Evolutionary conservation across 345 rosid species (phyloP), one percentile per base, ranked within the genome.

Genomic region (Erysimum cheiranthoides): DNA sequence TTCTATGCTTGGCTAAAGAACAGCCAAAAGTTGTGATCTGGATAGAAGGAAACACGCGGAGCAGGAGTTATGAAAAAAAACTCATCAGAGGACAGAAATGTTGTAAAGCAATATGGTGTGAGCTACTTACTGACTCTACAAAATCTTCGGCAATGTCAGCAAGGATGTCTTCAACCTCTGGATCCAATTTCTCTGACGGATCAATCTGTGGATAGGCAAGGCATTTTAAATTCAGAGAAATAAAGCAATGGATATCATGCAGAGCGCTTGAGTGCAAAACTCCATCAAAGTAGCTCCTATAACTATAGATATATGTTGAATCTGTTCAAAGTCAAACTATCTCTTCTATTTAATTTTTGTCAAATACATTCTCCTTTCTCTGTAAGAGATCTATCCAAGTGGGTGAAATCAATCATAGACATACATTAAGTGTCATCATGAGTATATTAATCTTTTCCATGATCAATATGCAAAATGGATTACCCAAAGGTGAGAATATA

Each of bases 21-120:
- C 99, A 95, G 57, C 99, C 93, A 80, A 95, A 95, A 25, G 97
- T 80, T 53, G 97, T 92, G 73, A 95, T 88, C 99, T 92, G 87
- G 8, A 74, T 30, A 4, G 54, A 60, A 54, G 1, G 38, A 57
- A 59, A 67, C 38, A 61, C 64, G 30, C 66, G 27, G 63, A 73
- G 81, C 17, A 38, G 34, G 43, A 53, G 28, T 66, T 67, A 62
- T 70, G 60, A 31, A 67, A 40, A 21, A 68, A 52, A 61, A 14
- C 13, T 18, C 9, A 45, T 61, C 58, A 36, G 51, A 28, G 13
- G 39, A 69, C 61, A 49, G n/a, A 66, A 46, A 2, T 14, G 25
- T 36, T 47, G 49, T 42, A 51, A 28, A 71, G 32, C n/a, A 31
- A 57, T 42, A 47, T 61, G 79, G 54, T 47, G 68, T 45, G 66